These are phyloP conservation scores for Eremothecium gossypii DNA, from an alignment of 1,139 yeast species.

Conservation along the genomic window DNA sequence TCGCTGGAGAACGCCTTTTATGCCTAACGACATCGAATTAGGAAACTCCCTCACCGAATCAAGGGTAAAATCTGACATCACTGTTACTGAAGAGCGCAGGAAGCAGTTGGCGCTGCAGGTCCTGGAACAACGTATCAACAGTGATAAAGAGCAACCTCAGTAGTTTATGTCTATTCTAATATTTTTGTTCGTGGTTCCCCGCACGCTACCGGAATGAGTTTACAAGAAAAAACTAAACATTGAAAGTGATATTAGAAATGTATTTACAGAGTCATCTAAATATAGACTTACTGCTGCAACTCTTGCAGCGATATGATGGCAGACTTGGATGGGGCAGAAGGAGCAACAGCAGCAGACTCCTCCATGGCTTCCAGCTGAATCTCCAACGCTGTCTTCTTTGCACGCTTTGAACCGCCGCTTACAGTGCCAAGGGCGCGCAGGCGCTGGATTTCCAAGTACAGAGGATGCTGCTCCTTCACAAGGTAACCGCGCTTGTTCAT, in stretches of 20 bases:
- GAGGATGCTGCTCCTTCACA: slow-evolving; percentile 31
- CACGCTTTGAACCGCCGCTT: slow-evolving; percentile 12
- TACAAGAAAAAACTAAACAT: no score
- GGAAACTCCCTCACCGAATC: slow-evolving; percentile 58
- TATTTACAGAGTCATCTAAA: no score
- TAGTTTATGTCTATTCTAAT: no score
- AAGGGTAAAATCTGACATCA: slow-evolving; percentile 34
- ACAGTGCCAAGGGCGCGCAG: slow-evolving; percentile 20
- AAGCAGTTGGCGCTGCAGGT: slow-evolving; percentile 80
- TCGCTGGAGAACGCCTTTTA: slow-evolving; percentile 56
- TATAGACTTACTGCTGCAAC: no score
- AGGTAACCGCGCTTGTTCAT: slow-evolving; percentile 71
- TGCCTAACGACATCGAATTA: slow-evolving; percentile 61
- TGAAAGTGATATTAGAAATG: no score
- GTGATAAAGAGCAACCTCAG: background rate
- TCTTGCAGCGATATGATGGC: no score
- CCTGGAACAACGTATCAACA: slow-evolving; percentile 56
- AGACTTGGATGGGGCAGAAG: background rate
- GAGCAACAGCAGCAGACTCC: slow-evolving; percentile 3
- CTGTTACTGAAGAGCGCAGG: slow-evolving; percentile 73
- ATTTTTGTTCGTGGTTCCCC: no score
- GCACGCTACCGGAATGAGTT: no score
- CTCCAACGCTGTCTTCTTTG: slow-evolving; percentile 22
- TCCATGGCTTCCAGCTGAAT: slow-evolving; percentile 19
- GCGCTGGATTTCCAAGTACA: slow-evolving; percentile 24